Conservation (phyloP, 768 basidiomycete genomes). For the Coprinopsis cinerea region DNA sequence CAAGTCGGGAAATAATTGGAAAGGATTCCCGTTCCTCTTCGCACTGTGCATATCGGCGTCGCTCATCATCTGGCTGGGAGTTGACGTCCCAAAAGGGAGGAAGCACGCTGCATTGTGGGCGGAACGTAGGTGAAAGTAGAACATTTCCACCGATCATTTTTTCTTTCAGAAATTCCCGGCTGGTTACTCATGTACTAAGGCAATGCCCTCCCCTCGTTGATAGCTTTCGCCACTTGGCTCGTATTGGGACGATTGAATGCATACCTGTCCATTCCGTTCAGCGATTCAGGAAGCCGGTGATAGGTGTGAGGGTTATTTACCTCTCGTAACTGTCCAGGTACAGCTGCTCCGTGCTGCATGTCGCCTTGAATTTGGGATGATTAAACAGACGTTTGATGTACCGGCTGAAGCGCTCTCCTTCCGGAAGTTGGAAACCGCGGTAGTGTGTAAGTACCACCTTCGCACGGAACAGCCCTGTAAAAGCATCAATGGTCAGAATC, state of each 20-base stretch:
- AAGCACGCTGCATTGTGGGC: conserved; percentile 59
- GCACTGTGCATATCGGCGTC: conserved; percentile 62
- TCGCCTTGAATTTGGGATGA: conserved; percentile 59
- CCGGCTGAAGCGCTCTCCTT: conserved; percentile 39
- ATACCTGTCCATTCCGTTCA: conserved; percentile 38
- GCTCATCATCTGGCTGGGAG: conserved; percentile 71
- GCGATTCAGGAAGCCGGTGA: background rate
- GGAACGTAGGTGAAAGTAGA: conserved; percentile 14
- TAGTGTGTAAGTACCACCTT: conserved; percentile 60
- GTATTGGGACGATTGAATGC: conserved; percentile 75
- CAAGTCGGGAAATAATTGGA: conserved; percentile 67
- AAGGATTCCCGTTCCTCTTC: conserved; percentile 81
- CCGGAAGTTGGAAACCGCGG: conserved; percentile 55
- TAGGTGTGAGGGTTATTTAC: conserved; percentile 20
- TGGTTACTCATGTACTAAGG: conserved; percentile 36
- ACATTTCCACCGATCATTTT: too few species aligned
- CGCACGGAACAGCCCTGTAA: conserved; percentile 65
- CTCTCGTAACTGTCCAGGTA: conserved; percentile 72
- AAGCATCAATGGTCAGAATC: conserved; percentile 2
- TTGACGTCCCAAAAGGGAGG: conserved; percentile 59
- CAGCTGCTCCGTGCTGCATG: conserved; percentile 61
- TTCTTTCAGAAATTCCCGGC: too few species aligned
- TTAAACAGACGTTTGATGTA: conserved; percentile 51
- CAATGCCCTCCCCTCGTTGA: conserved; percentile 57
- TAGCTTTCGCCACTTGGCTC: conserved; percentile 70